Base-by-base conservation (phyloP, 305 asterid species). In the Solanum hybrid region DNA sequence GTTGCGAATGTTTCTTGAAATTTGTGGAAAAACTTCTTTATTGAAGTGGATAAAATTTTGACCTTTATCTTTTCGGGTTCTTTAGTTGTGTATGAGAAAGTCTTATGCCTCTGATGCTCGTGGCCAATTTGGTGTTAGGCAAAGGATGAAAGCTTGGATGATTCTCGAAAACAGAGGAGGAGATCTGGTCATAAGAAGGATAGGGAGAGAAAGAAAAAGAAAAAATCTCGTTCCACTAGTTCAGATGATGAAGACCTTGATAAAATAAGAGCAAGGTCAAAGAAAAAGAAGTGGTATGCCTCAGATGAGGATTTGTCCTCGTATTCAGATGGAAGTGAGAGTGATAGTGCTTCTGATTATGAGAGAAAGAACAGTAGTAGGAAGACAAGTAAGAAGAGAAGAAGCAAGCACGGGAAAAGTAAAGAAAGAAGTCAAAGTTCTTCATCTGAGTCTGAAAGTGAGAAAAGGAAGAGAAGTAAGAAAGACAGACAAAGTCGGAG, bases 231-330 rank as follows among this genome's bases (percentile, higher is more conserved):
- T 19, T 85, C 90, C 90, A 90, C 92, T 91, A 94, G 96, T 79
- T 94, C 97, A 13, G 97, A 94, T 26, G 98, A 94, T 37, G 98
- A 93, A 79, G 92, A 89, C 89, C 91, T 92, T 78, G 97, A 92
- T 86, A 94, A 89, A 92, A 94, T 96, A 88, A 94, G 93, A 90
- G 91, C 91, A 27, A 89, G 92, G 86, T 94, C 97, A 24, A 93
- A 92, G 88, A 95, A 96, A 91, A 95, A 94, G 91, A 97, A 95
- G 89, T 95, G 99, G 99, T 94, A 95, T 91, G 94, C 93, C 86
- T 93, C 98, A n/a, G 95, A 95, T 69, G 98, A 96, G 82, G 98
- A 92, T 42, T 82, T 92, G 81, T 92, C 98, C 90, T 92, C 95
- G 7, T 34, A 10, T 91, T 93, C 97, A 32, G 95, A 92, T 86